Percentiles rank a stretch among this genome's conserved stretches.
These are phyloP conservation scores for Clausena lansium DNA, from an alignment of 345 rosid species.

Conservation along the genomic window DNA sequence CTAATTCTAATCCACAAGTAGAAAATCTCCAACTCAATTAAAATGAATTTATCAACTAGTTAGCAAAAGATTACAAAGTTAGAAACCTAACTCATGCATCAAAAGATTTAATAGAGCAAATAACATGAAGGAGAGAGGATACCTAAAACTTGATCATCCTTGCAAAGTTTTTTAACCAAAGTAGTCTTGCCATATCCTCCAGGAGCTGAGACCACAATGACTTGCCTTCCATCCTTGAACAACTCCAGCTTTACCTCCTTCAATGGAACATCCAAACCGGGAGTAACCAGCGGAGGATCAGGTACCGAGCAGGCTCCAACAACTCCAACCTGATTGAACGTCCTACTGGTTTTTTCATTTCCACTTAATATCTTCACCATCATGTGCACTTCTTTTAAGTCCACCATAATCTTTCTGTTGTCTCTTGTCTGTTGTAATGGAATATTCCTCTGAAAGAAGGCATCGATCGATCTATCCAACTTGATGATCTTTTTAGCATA, in stretches of 20 bases:
- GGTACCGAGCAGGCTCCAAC: slow-evolving; percentile 30
- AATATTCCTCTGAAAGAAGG: slow-evolving; percentile 18
- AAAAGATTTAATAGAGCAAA: background rate
- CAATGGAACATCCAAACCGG: slow-evolving; percentile 45
- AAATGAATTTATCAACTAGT: background rate
- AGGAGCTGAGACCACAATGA: slow-evolving; percentile 46
- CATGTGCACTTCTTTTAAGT: background rate
- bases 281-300: slow-evolving; percentile 16
- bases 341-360: background rate
- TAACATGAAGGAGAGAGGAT: background rate
- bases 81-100: background rate
- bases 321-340: background rate
- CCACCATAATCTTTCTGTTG: background rate
- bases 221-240: slow-evolving; percentile 14
- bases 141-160: slow-evolving; percentile 43
- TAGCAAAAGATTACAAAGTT: background rate
- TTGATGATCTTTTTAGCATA: slow-evolving; percentile 19
- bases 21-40: background rate
- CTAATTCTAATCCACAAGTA: background rate
- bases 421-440: slow-evolving; percentile 25
- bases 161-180: slow-evolving; percentile 40
- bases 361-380: background rate
- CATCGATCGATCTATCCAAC: slow-evolving; percentile 13
- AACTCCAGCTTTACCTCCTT: slow-evolving; percentile 40
- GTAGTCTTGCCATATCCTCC: slow-evolving; percentile 66